Base-by-base conservation (phyloP, 2,329 filamentous ascomycete species). In the Ceratocystis cacaofunesta region DNA sequence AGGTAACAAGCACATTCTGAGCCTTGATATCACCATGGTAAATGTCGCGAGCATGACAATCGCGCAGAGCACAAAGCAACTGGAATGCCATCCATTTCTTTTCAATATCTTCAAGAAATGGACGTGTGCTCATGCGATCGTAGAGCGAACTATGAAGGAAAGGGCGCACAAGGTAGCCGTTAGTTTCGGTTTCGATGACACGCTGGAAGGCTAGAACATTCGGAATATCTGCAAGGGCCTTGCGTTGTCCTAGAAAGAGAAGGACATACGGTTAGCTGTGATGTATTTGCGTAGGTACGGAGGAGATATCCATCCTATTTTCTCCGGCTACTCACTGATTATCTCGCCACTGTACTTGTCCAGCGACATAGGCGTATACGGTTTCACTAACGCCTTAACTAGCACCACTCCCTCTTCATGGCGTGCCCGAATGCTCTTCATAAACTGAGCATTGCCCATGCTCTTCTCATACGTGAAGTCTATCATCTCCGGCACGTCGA, bases 61-160 rank as follows among this genome's bases (percentile, higher is more conserved):
- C 95, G 66, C 92, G 86, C 67, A 99, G 79, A 2, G 90, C 92
- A 74, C 91, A 96, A 10, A 99, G 82, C 2, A 99, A 82, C 77
- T 99, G 94, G 71, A 96, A 99, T 0, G 92, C 89, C 62, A 99
- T 82, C 94, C 94, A 99, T 78, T 95, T 96, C 81, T 96, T 97
- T 75, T 99, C 94, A 69, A 99, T 94, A 69, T 95, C 90, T 75
- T 99, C 95, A 8, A 97, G 79, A 71, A 99, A 99, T 0, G 94
- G 95, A 6, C 95, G 85, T 7, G 94, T 99, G 75, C 94, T 95
- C 75, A 99, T 85, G 64, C 94, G 89, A 77, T 99, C 94, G 77
- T 99, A 99, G 3, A 99, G 82, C 28, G 94, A 97, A 78, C 89
- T 96, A 76, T 97, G 94, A 68, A 97, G 85, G 73, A 89, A 97